Conservation (phyloP, 78 protist species). For the Guillardia theta region DNA sequence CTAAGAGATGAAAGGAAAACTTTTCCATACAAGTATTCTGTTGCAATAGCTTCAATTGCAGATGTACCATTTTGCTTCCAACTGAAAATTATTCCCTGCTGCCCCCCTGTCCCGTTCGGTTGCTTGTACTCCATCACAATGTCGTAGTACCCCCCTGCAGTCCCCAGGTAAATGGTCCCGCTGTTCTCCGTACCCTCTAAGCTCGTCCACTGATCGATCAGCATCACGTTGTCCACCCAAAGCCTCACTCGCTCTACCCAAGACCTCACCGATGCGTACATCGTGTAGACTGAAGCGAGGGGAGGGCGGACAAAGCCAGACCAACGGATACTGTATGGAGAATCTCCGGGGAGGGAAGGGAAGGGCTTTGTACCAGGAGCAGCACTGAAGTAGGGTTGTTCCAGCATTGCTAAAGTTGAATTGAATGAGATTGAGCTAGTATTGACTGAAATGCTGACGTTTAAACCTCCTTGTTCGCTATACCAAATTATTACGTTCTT, state of each 20-base stretch:
- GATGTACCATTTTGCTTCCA: no score
- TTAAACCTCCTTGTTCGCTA: no score
- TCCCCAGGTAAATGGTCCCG: background rate
- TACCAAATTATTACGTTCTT: no score
- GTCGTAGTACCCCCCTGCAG: background rate
- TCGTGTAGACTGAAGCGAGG: background rate
- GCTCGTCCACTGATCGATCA: background rate
- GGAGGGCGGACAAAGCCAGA: background rate
- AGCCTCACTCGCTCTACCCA: background rate
- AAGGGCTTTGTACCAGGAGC: background rate
- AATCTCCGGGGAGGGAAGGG: background rate
- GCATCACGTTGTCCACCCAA: constrained; percentile 15
- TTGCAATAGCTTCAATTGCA: no score
- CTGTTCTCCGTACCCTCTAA: background rate
- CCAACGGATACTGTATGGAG: background rate
- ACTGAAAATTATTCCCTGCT: no score
- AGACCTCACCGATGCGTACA: background rate
- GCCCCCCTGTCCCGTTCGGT: background rate
- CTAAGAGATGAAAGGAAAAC: no score
- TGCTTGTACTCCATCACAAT: constrained; percentile 16
- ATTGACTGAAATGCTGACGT: no score
- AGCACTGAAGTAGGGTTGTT: background rate
- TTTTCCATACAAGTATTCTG: no score
- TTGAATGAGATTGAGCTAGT: no score
- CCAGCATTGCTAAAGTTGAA: no score